Conservation (phyloP, 257 asterid genomes). For the Salvia rosmarinus region DNA sequence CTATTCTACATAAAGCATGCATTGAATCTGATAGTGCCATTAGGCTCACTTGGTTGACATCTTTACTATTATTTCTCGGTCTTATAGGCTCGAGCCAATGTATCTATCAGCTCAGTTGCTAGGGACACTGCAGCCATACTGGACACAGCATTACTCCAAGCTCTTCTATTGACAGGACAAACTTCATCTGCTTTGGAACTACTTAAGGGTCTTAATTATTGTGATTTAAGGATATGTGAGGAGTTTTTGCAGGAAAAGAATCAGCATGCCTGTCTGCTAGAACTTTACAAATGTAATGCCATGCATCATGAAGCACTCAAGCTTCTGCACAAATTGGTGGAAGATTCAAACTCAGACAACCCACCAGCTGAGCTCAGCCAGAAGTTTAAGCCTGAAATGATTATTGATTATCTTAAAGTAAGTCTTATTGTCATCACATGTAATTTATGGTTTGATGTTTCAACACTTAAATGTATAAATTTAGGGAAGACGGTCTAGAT, state of each 20-base stretch:
- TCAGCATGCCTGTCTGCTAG: constrained; percentile 71
- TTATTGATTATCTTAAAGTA: constrained; percentile 90
- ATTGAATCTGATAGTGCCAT: constrained; percentile 30
- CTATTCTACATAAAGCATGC: background rate
- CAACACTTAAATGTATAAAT: constrained; percentile 5
- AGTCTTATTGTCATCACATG: constrained; percentile 36
- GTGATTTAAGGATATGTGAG: constrained; percentile 80
- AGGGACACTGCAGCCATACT: constrained; percentile 93
- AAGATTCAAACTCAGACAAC: constrained; percentile 79
- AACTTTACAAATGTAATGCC: constrained; percentile 78
- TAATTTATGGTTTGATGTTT: constrained; percentile 27
- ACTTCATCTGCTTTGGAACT: constrained; percentile 80
- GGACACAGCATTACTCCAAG: constrained; percentile 92
- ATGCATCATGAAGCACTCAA: constrained; percentile 91
- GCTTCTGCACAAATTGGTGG: constrained; percentile 85
- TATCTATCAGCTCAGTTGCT: constrained; percentile 80
- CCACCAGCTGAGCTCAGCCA: constrained; percentile 71
- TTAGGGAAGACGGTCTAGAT: constrained; percentile 20
- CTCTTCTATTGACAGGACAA: constrained; percentile 87
- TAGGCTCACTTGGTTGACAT: constrained; percentile 31
- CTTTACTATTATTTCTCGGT: constrained; percentile 22
- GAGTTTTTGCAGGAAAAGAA: constrained; percentile 78
- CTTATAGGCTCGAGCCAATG: constrained; percentile 63
- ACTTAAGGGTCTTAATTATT: constrained; percentile 80
- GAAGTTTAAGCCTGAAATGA: constrained; percentile 95